Base-by-base conservation (phyloP, 345 rosid species). In the rapeseed (Brassica napus) region DNA sequence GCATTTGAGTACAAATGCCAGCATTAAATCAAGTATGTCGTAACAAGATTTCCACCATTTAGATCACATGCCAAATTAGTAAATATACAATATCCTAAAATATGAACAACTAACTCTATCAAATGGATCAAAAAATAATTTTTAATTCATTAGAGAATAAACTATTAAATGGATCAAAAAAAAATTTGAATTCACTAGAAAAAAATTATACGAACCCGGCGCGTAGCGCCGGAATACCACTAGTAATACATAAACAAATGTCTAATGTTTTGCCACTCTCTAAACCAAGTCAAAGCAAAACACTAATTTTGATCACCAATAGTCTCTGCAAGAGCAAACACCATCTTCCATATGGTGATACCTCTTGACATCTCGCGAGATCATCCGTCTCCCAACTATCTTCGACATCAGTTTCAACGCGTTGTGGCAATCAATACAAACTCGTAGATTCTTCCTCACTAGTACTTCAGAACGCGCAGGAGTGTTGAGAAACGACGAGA, bases 401-500 rank as follows among this genome's bases (percentile, higher is more conserved):
- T 89, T 89, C 3, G 98, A 94, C 72, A 94, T 89, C 18, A 90
- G 77, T 80, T 88, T 90, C 77, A 92, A 47, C 0, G 91, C 92
- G 30, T 83, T 85, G 73, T 94, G 98, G 75, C 97, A 90, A 80
- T 94, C 98, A n/a, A 84, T 84, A 42, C 97, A 94, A 31, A 89
- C 90, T 64, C 92, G 91, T 39, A 94, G 84, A 76, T 89, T 94
- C 85, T 92, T 89, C 6, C 88, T 44, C 59, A 94, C 86, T 66
- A 84, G 86, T 44, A 94, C 71, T 1, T 65, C 58, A 2, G 88
- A 71, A 8, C 96, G 90, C 42, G 88, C 89, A 65, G 90, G 82
- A 67, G 81, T 84, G 35, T 69, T 78, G 21, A 94, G 85, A 71
- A 94, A 78, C 11, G 83, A 86, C 32, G 72, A 70, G 37, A 90